Evolutionary conservation across 1,284 basidiomycete genomes (phyloP).

Genomic region (Heliocybe sulcata): DNA sequence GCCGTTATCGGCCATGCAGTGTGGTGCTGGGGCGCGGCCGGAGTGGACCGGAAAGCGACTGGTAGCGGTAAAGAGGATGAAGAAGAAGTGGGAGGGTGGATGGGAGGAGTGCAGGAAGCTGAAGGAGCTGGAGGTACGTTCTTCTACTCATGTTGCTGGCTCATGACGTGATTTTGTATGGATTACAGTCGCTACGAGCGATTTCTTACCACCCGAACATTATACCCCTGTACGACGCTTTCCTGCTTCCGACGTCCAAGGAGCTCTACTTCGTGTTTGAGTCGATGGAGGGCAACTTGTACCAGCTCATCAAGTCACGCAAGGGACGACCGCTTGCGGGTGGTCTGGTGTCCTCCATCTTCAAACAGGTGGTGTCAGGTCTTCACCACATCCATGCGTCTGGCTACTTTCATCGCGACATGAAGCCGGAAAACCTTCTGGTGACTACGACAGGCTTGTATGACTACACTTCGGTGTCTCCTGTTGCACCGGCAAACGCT

Average conservation of each 20-base stretch:
- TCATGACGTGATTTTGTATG: conserved; percentile 11
- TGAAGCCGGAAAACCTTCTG: conserved; percentile 99
- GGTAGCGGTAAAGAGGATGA: conserved; percentile 98
- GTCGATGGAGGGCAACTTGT: conserved; percentile 99
- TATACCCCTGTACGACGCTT: conserved; percentile 98
- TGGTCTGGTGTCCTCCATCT: conserved; percentile 92
- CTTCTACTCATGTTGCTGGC: conserved; percentile 12
- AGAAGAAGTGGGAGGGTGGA: conserved; percentile 92
- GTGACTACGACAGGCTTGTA: conserved; percentile 98
- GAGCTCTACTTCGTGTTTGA: conserved; percentile 99
- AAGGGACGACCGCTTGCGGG: conserved; percentile 92
- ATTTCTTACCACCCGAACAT: conserved; percentile 96
- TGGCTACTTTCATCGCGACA: conserved; percentile 98
- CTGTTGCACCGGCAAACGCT: conserved; percentile 46
- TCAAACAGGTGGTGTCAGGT: conserved; percentile 87
- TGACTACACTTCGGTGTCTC: conserved; percentile 83
- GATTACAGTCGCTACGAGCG: conserved; percentile 77
- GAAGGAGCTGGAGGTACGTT: conserved; percentile 90
- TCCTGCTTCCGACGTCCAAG: conserved; percentile 87
- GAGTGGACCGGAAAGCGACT: conserved; percentile 94
- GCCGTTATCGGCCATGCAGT: conserved; percentile 87
- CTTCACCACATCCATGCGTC: conserved; percentile 88
- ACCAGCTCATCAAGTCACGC: conserved; percentile 97
- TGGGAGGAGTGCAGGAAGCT: conserved; percentile 96
- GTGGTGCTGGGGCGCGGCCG: conserved; percentile 79